Base-by-base conservation (phyloP, 176 grass and related monocot species). In the Musa acuminata region DNA sequence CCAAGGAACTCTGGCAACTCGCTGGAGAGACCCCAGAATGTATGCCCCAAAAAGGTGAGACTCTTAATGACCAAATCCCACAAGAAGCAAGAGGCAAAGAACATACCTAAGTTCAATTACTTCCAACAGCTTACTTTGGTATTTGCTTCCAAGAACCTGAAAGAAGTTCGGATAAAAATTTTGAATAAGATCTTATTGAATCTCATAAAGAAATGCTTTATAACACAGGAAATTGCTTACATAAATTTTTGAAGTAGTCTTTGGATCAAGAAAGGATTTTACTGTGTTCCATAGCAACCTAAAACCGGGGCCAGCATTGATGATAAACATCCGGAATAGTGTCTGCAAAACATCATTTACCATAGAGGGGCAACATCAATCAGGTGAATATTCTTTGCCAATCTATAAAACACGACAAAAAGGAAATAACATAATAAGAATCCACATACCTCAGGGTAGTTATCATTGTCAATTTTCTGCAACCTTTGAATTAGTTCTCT, bases 1-100 rank as follows among this genome's bases (percentile, higher is more conserved):
- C 67, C 67, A 70, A 70, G 67, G 43, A 70, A 70, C 35, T 70
- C 67, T 49, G 67, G 67, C 14, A 50, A 19, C 35, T 70, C 67
- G 49, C 35, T 70, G 43, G 19, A 70, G 16, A 69, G n/a, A 70
- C 35, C 60, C 29, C 29, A 35, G 29, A 60, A 60, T n/a, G 7
- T 60, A 60, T 19, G 17, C 7, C 17, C 29, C 29, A 0, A 60
- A 60, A 60, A 8, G 14, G 57, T n/a, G 6, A 19, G 13, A 13
- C 57, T 6, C 2, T 60, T 13, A n/a, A 1, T 19, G n/a, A 17
- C 13, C 57, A 60, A 19, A 60, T 60, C 57, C 57, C 57, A 60
- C 57, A 60, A 7, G 8, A 8, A n/a, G 57, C n/a, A 60, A 17
- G 13, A 4, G 57, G 14, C 14, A 67, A 29, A 67, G 22, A 9